Evolutionary conservation across 1,284 basidiomycete genomes (phyloP), one percentile per base, ranked within the genome.

Genomic region (Vanrija sp.): DNA sequence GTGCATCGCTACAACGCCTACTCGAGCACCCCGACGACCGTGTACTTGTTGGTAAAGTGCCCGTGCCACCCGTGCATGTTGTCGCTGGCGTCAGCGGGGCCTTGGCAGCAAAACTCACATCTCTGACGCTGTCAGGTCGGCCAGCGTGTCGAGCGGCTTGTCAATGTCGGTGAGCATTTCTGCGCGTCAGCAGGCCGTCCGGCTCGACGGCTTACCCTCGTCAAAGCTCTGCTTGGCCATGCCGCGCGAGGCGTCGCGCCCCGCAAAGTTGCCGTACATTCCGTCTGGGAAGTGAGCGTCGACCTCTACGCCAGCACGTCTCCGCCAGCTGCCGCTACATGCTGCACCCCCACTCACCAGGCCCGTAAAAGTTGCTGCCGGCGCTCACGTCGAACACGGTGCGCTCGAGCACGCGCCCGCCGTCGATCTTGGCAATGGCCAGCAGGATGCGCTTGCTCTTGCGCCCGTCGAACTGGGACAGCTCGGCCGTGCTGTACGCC

Each of bases 201-300:
- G 23, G 22, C 23, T 7, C 24, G 15, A 1, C 45, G 8, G 19
- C 84, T 57, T 66, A 90, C 91, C 89, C 24, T 80, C 45, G 64
- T 94, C 93, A 64, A 97, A 97, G 4, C 89, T 93, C 77, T 97
- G 93, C 75, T 94, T 96, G 8, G 93, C 93, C 92, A 96, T 95
- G 12, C 93, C 92, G 43, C 92, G 80, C 9, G 89, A 93, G 0
- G 93, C 93, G 76, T 97, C 93, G 48, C 91, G 79, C 3, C 93
- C 93, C 2, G 93, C 92, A 79, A 97, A 96, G 76, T 96, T 96
- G 27, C 92, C 93, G 68, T 97, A 97, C 82, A 93, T 91, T 1
- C 93, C 93, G 65, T 86, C 91, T 90, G 53, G 16, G 9, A 8
- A 8, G 23, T 25, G 35, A 23, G 36, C 23, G 9, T 4, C 31